phyloP scores from a whole-genome alignment of 1,284 basidiomycete genomes.

The Hypsizygus ulmarius region DNA sequence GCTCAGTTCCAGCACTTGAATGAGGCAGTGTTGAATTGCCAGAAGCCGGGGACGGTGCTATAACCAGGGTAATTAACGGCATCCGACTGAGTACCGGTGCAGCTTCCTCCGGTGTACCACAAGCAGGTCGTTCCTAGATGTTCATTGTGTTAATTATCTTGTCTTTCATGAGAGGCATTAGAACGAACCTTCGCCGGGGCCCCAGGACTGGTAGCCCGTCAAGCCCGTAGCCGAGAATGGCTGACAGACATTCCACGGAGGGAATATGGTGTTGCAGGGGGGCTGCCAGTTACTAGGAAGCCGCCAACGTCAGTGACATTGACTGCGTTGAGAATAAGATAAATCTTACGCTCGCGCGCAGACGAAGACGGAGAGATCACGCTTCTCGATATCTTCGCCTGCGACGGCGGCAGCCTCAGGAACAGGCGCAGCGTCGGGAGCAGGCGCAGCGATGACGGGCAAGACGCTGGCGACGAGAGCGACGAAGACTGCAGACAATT shows the following conservation, averaged over 20 bases:
- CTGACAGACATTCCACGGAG: constrained; percentile 10
- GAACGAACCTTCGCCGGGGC: constrained; percentile 6
- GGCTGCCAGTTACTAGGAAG: constrained; percentile 1
- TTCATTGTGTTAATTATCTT: neutral
- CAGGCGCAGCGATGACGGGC: constrained; percentile 12
- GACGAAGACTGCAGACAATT: constrained; percentile 16
- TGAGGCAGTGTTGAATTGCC: constrained; percentile 11
- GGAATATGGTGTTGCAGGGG: constrained; percentile 5
- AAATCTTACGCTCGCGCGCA: constrained; percentile 5
- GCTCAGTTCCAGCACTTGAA: constrained; percentile 11
- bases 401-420: constrained; percentile 8
- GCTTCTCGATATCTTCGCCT: constrained; percentile 3
- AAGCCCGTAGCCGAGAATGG: constrained; percentile 10
- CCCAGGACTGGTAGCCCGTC: constrained; percentile 10
- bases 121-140: constrained; percentile 7
- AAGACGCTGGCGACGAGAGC: constrained; percentile 11
- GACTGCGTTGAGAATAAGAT: neutral
- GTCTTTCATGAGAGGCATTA: neutral
- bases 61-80: constrained; percentile 9
- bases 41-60: constrained; percentile 7
- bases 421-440: constrained; percentile 15
- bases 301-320: neutral
- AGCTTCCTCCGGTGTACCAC: constrained; percentile 10
- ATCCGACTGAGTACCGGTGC: constrained; percentile 10
- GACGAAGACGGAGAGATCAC: constrained; percentile 8